Evolutionary conservation across 2,329 filamentous ascomycete genomes (phyloP), one percentile per base, ranked within the genome.

Genomic region (Aciculosporium take): DNA sequence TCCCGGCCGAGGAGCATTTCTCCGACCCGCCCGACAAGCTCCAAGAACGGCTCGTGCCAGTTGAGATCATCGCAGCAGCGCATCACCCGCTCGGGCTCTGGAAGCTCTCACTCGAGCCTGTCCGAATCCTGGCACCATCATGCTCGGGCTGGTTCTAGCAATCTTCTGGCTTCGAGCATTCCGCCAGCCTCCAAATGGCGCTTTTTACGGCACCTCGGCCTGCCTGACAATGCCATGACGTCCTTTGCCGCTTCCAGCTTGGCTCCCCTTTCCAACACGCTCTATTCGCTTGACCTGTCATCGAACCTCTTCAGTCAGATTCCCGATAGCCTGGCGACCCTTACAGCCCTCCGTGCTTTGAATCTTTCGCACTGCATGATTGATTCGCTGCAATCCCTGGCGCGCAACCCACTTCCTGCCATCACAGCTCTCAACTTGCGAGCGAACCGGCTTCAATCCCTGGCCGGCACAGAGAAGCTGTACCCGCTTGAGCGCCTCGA

Each of bases 321-420:
- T 41, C 91, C 91, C 1, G 91, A 96, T 58, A 91, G 84, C 53
- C 66, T 98, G 43, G 82, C 88, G 10, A 84, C 77, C 8, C 68
- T 98, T 44, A 87, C 86, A 17, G 81, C 86, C 23, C 72, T 98
- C n/a, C 79, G 88, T 48, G 88, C 91, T 20, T 67, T 98, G 41
- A 96, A 98, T 54, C 70, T 98, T 21, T 94, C 89, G 4, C 84
- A 94, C 54, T 96, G 89, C 69, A 95, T 96, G 88, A 96, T 98
- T 48, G 84, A 89, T 51, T 91, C 87, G 13, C 69, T 98, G 42
- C 84, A 93, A 53, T 94, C 89, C 2, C 68, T 98, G 32, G 79
- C 79, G 2, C 79, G 83, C 48, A 91, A 82, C 53, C 86, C 91
- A 10, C 71, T 98, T 5, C 89, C 91, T 23, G 89, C 91, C 17